phyloP scores from a whole-genome alignment of 345 rosid species.

The Kandelia obovata region DNA sequence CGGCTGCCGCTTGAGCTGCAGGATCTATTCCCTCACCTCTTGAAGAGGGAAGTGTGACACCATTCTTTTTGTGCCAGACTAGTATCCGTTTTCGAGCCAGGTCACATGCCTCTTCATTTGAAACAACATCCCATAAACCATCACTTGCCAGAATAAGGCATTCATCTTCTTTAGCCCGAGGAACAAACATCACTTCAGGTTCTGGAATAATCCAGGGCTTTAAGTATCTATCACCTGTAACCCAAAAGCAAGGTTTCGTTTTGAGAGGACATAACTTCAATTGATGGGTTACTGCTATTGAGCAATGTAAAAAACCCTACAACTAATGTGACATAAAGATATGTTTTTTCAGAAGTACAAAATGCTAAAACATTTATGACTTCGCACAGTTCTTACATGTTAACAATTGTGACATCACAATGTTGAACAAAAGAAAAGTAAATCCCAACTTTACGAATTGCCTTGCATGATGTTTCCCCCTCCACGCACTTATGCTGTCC shows the following conservation, averaged over 20 bases:
- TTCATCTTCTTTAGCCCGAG: slow-evolving; percentile 84
- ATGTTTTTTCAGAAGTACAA: too few relatives aligned
- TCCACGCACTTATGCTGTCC: background rate
- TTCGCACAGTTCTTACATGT: too few relatives aligned
- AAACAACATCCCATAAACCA: slow-evolving; percentile 95
- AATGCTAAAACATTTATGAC: too few relatives aligned
- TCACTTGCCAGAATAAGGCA: slow-evolving; percentile 89
- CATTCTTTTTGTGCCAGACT: slow-evolving; percentile 85
- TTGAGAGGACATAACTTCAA: too few relatives aligned
- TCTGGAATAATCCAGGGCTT: slow-evolving; percentile 96
- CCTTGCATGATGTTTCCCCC: background rate
- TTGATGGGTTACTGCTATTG: background rate
- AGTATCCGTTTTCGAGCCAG: slow-evolving; percentile 79
- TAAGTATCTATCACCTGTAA: slow-evolving; percentile 86
- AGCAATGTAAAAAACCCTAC: background rate
- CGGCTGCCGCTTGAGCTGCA: slow-evolving; percentile 92
- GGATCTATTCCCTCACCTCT: slow-evolving; percentile 59
- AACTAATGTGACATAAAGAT: background rate
- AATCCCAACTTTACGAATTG: background rate
- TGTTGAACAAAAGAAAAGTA: too few relatives aligned
- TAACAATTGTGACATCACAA: too few relatives aligned
- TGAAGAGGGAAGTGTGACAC: slow-evolving; percentile 34
- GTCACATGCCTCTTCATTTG: slow-evolving; percentile 88
- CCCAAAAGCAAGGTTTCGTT: slow-evolving; percentile 5
- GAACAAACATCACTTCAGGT: slow-evolving; percentile 80